Base-by-base conservation (phyloP, 2,329 filamentous ascomycete genomes). In the Phialophora macrospora region DNA sequence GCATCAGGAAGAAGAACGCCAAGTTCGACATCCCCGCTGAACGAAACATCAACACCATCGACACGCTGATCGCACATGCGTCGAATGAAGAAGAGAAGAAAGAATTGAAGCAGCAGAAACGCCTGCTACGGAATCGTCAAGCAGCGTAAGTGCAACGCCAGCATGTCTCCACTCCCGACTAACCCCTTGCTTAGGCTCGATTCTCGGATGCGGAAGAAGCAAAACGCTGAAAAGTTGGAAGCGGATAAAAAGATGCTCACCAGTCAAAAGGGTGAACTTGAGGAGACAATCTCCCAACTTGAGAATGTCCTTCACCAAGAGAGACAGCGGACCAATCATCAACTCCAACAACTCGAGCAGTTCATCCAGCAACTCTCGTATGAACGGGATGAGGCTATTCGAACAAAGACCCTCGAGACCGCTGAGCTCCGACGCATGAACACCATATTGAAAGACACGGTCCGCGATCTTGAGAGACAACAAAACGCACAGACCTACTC, bases 1-100 rank as follows among this genome's bases (percentile, higher is more conserved):
- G 95, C 68, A 96, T 98, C 78, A 88, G 95, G 74, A 99, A 99
- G 88, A 98, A 98, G 90, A 99, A 98, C 75, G 93, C 93, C 71
- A 90, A 94, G 72, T 97, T 98, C 79, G 94, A 98, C 75, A 99
- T 99, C 72, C 95, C 95, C 9, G 88, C 91, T 52, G 95, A 97
- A 80, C 88, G 93, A 68, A 98, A 93, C 75, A 86, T 99, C 72
- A 89, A 87, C 83, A 98, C 96, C 80, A 98, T 99, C 79, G 95
- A 99, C 78, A 86, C 92, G 68, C 85, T 98, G 75, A 98, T 99
- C 78, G 85, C 89, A 60, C 88, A 92, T 79, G 94, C 92, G 41
- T 79, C 73, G 56, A 90, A 96, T 77, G 94, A 98, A 75, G 88
- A 95, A 71, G 90, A 96, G 82, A 91, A 97, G 82, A 98, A 97